A percentile compares a stretch with the other conserved stretches of the same genome.
Conservation (phyloP, 176 grass and related monocot species). For the Carex parvula region DNA sequence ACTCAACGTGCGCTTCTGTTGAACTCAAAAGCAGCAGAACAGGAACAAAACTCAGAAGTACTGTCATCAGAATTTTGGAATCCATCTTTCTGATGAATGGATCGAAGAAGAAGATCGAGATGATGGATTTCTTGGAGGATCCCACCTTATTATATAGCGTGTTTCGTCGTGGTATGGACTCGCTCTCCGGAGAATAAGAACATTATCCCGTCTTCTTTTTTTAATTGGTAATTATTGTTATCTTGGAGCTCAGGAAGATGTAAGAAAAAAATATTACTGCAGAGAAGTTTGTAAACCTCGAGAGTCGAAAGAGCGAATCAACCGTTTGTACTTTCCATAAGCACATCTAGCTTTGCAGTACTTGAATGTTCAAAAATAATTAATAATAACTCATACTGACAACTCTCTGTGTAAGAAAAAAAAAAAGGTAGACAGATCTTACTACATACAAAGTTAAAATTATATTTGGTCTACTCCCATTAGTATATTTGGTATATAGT, state of each 20-base stretch:
- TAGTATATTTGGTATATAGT: neutral
- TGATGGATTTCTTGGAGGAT: conserved; percentile 7
- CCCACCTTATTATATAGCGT: conserved; percentile 4
- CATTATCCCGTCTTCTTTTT: conserved; percentile 3
- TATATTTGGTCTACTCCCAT: too few species aligned
- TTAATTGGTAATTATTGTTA: conserved; percentile 6
- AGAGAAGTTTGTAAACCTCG: neutral
- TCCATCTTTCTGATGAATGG: neutral
- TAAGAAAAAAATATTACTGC: neutral
- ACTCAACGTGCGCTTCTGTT: conserved; percentile 17
- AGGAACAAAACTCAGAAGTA: conserved; percentile 2
- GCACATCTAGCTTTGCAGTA: neutral
- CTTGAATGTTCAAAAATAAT: neutral
- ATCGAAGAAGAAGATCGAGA: neutral
- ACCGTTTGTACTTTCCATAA: neutral
- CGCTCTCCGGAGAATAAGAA: conserved; percentile 1
- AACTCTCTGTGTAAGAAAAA: neutral
- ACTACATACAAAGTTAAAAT: too few species aligned
- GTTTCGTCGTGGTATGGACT: neutral
- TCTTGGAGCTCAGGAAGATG: neutral
- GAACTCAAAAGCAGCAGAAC: conserved; percentile 5
- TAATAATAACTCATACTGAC: neutral
- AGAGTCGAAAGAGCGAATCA: neutral
- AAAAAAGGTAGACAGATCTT: neutral
- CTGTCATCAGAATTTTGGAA: conserved; percentile 12